Evolutionary conservation across 306 rosid species (phyloP), one percentile per base, ranked within the genome.

Genomic region (Malus asiatica): DNA sequence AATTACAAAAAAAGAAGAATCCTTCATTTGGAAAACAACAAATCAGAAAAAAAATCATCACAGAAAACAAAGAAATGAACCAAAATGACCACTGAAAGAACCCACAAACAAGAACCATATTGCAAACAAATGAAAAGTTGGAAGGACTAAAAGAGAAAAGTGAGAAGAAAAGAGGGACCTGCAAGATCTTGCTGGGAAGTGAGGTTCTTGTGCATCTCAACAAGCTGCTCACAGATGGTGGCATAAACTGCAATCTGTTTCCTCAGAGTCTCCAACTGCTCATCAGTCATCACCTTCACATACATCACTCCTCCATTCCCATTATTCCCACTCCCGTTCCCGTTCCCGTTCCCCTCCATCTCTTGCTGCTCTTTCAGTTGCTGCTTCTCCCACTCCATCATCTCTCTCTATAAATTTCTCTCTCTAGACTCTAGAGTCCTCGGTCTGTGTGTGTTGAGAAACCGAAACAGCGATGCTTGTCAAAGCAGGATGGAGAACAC

Each of bases 201-300:
- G 63, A 92, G 87, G 25, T 87, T 86, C 72, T 82, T 87, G 74
- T 95, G 99, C 96, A 92, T 87, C 85, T 92, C 87, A 70, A 95
- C 88, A 3, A 95, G 97, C 68, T 89, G 93, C 22, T 95, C 97
- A 29, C 93, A 95, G 27, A 95, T 92, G 73, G 91, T 69, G 60
- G 87, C 90, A 82, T 95, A 95, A 69, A 86, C 88, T 0, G 98
- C 90, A 64, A 95, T 95, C 67, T 95, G 97, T 75, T 95, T 85
- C 64, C 99, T 81, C 5, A 95, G 91, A 76, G 97, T 92, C 70
- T 95, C 97, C 80, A 95, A 79, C 67, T 95, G 99, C 18, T 89
- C 98, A 78, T 95, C 99, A 4, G 99, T 95, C 99, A 95, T 95
- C 15, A 95, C 99, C 65, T 92, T 90, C 63, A 95, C 96, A 77